Evolutionary conservation across 768 basidiomycete genomes (phyloP), one percentile per base, ranked within the genome.

Genomic region (Kwoniella botswanensis): DNA sequence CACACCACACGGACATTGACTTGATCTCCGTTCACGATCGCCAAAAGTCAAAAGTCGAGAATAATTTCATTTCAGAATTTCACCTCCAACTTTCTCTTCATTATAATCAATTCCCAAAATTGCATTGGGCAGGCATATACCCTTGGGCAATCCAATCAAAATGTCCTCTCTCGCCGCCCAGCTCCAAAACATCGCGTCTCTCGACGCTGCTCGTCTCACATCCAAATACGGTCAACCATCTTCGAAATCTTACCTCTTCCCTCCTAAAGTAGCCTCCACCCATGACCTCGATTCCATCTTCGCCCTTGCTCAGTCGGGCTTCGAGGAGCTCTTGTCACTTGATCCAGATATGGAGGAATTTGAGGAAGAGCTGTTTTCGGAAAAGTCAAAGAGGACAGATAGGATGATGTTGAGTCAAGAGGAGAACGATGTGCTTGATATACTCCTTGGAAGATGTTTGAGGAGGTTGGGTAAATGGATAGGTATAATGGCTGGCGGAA

Each of bases 271-370:
- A 60, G 93, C 93, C 10, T 90, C 92, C 76, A 86, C 89, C 68
- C 91, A 97, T 82, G 94, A 98, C 83, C 86, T 97, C 68, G 91
- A 96, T 80, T 88, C 93, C 6, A 88, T 98, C 64, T 88, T 92
- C 78, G 90, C 93, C 0, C 87, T 98, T 10, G 93, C 88, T 3
- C 85, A 88, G 61, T 93, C 93, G 78, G 93, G 91, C 7, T 89
- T 94, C 73, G 82, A 89, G 1, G 91, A 92, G 59, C 87, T 97
- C 17, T 82, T 88, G 22, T 83, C 88, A 2, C 83, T 96, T 43
- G 88, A 91, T 59, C 86, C 89, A 2, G 80, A 82, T 0, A 85
- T 95, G 59, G 85, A 84, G 5, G 85, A 84, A 60, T 92, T 88
- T 71, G 93, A 94, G 74, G 88, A 88, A 0, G 83, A 85, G 0